Percentiles rank a stretch among this genome's conserved stretches.
Evolutionary conservation across 352 stramenopile species (phyloP).

Genomic region (Pythium pyrilobum): DNA sequence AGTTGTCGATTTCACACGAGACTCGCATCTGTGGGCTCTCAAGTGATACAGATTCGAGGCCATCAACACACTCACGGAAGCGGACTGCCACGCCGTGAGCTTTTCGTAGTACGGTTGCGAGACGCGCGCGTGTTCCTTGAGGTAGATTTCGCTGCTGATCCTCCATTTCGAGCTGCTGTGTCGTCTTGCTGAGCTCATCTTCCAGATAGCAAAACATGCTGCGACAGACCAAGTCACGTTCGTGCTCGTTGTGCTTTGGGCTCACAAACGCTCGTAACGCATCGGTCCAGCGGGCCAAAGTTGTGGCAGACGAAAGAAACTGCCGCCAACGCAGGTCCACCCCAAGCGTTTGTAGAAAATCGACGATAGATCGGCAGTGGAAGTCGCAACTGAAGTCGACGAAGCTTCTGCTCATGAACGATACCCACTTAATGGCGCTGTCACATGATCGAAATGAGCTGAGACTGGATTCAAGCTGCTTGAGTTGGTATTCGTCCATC

Average conservation of each 20-base stretch:
- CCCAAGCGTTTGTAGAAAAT: not conserved
- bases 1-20: slow-evolving; percentile 48
- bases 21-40: slow-evolving; percentile 27
- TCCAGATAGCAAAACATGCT: slow-evolving; percentile 60
- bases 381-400: slow-evolving; percentile 21
- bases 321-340: not conserved
- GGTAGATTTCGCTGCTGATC: slow-evolving; percentile 39
- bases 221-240: slow-evolving; percentile 34
- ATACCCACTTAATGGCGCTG: slow-evolving; percentile 2
- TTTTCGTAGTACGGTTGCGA: slow-evolving; percentile 18
- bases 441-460: slow-evolving; percentile 9
- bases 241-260: slow-evolving; percentile 33
- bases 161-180: slow-evolving; percentile 51
- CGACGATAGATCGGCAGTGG: slow-evolving; percentile 1
- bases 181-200: slow-evolving; percentile 40
- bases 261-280: slow-evolving; percentile 26
- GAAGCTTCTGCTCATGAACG: not conserved
- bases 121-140: slow-evolving; percentile 30
- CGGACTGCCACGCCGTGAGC: slow-evolving; percentile 20
- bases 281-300: slow-evolving; percentile 27
- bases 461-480: slow-evolving; percentile 6
- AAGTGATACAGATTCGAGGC: slow-evolving; percentile 42
- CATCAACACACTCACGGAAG: slow-evolving; percentile 24
- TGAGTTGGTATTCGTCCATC: slow-evolving; percentile 3
- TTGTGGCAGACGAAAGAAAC: slow-evolving; percentile 21